These are phyloP conservation scores for Hymenotorrendiella dingleyae DNA, from an alignment of 2,329 filamentous ascomycete species.

Conservation along the genomic window DNA sequence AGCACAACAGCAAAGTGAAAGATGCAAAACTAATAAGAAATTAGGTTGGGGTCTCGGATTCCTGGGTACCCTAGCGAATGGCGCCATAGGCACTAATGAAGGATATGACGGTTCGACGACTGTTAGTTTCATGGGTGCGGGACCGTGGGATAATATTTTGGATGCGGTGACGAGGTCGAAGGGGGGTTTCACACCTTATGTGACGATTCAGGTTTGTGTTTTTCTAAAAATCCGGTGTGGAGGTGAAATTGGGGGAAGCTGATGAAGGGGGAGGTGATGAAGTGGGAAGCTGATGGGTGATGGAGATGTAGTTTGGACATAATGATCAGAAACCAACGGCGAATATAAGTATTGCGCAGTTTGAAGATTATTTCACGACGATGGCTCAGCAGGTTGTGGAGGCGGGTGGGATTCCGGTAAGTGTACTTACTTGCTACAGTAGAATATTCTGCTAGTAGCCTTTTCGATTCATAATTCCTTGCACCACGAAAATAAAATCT, in stretches of 20 bases:
- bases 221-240: background rate
- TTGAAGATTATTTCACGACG: conserved; percentile 37
- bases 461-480: too few relatives aligned
- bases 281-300: background rate
- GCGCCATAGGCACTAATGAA: conserved; percentile 41
- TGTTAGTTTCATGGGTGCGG: conserved; percentile 38
- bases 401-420: conserved; percentile 30
- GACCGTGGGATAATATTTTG: conserved; percentile 40
- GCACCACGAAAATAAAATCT: too few relatives aligned
- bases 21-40: too few relatives aligned
- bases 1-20: too few relatives aligned
- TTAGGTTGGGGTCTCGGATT: conserved; percentile 46
- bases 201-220: conserved; percentile 41
- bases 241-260: background rate
- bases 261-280: background rate
- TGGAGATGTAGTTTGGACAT: conserved; percentile 40
- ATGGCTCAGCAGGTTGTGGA: conserved; percentile 29
- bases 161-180: conserved; percentile 32
- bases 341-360: conserved; percentile 35
- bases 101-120: conserved; percentile 44
- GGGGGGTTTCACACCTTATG: conserved; percentile 35
- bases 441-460: too few relatives aligned
- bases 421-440: too few relatives aligned
- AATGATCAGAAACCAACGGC: conserved; percentile 44
- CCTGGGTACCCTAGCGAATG: conserved; percentile 38